Base-by-base conservation (phyloP, 768 basidiomycete genomes). In the Chiua virens region DNA sequence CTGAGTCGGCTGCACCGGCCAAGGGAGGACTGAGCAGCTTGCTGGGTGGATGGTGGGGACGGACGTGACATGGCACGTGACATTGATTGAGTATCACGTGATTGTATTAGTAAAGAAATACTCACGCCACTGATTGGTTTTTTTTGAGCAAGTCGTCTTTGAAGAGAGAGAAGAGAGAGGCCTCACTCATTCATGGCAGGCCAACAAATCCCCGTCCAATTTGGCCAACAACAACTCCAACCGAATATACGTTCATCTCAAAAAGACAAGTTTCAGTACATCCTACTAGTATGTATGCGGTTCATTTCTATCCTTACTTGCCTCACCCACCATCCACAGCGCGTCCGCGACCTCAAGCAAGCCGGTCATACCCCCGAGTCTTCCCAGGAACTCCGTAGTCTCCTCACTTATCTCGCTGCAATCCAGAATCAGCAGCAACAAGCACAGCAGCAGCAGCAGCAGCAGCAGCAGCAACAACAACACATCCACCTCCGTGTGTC, bases 1-100 rank as follows among this genome's bases (percentile, higher is more conserved):
- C 81, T 1, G 79, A 82, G 50, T 75, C 79, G 3, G 61, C 68
- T 7, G 69, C 69, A 4, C 71, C 77, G 11, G 60, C 70, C 21
- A 70, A 70, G 18, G 78, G 84, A 22, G 86, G 88, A 4, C 70
- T 92, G 45, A 76, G 83, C 48, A 78, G 79, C 50, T 64, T 92
- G 49, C 71, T 92, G 22, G 89, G 89, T 22, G 89, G 88, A 5
- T 92, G 90, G 90, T 92, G 89, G 90, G 87, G 87, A 1, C 55
- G 66, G 43, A 59, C 42, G 46, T 72, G 35, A 43, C 25, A 36
- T 5, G 28, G 3, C 53, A 61, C 49, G 30, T 60, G 53, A 49
- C 5, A 8, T 9, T 35, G 35, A 36, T 32, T 28, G 8, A 17
- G 5, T 13, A 38, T 23, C 59, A 59, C 35, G 64, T 65, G 64